phyloP scores from a whole-genome alignment of 1,284 basidiomycete species.

The Rhodofomes roseus region DNA sequence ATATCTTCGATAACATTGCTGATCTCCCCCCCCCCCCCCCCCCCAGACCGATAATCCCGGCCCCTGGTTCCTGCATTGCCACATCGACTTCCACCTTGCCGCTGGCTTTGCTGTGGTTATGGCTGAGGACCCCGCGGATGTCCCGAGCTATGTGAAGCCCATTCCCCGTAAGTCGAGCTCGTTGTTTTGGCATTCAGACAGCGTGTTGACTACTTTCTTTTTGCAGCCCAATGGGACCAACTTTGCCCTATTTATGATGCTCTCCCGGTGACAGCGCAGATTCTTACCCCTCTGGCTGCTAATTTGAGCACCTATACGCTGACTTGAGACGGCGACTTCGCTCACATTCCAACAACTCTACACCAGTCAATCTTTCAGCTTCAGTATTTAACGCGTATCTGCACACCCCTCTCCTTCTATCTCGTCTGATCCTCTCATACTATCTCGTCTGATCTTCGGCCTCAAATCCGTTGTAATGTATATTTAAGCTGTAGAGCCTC shows the following conservation, averaged over 20 bases:
- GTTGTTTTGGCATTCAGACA: background rate
- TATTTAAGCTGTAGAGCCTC: too few species aligned
- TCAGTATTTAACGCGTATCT: too few species aligned
- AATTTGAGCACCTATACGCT: background rate
- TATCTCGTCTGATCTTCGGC: too few species aligned
- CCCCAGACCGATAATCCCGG: conserved; percentile 25
- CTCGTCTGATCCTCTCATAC: too few species aligned
- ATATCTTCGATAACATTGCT: background rate
- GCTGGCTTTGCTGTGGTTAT: conserved; percentile 29
- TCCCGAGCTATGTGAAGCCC: conserved; percentile 8
- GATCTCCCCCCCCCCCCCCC: too few species aligned
- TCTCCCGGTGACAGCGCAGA: background rate
- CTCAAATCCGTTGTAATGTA: too few species aligned
- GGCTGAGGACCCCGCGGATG: conserved; percentile 25
- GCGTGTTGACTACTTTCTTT: background rate
- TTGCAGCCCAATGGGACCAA: conserved; percentile 12
- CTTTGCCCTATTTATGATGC: conserved; percentile 17
- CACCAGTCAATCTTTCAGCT: too few species aligned
- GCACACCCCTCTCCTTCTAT: too few species aligned
- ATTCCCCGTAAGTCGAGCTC: conserved; percentile 14
- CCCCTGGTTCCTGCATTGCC: conserved; percentile 32
- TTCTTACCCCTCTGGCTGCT: background rate
- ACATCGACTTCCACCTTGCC: conserved; percentile 30
- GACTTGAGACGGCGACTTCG: background rate
- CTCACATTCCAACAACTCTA: too few species aligned